A percentile compares a stretch with the other conserved stretches of the same genome.
phyloP scores from a whole-genome alignment of 1,284 basidiomycete species.

The Tylopilus orsonianus region DNA sequence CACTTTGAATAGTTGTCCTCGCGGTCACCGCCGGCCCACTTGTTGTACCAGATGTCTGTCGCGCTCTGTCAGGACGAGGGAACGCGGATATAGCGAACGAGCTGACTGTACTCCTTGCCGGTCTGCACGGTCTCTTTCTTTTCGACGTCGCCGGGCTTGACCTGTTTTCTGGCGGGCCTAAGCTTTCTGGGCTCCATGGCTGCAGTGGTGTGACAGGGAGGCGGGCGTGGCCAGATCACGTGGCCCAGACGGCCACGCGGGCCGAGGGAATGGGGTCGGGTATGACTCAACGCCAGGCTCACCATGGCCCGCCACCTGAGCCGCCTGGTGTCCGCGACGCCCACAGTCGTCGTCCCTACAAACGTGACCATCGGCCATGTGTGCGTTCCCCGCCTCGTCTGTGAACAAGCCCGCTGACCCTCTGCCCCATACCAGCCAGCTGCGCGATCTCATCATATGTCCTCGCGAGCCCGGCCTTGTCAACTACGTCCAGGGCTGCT shows the following conservation, averaged over 20 bases:
- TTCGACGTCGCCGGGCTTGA: slow-evolving; percentile 85
- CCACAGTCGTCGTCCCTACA: slow-evolving; percentile 46
- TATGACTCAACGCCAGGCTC: slow-evolving; percentile 1
- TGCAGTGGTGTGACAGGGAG: slow-evolving; percentile 8
- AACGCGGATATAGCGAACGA: not conserved
- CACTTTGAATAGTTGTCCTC: slow-evolving; percentile 93
- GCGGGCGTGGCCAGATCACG: slow-evolving; percentile 18
- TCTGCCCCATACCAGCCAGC: slow-evolving; percentile 50
- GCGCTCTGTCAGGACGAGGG: slow-evolving; percentile 19
- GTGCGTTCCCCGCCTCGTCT: slow-evolving; percentile 43
- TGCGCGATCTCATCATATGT: slow-evolving; percentile 74
- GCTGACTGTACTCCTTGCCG: slow-evolving; percentile 91
- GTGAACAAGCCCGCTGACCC: slow-evolving; percentile 7
- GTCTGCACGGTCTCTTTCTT: slow-evolving; percentile 87
- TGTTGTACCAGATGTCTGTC: slow-evolving; percentile 98
- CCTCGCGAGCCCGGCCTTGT: slow-evolving; percentile 66
- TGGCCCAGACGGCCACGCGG: slow-evolving; percentile 11
- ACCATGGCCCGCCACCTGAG: slow-evolving; percentile 49
- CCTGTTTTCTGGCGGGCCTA: slow-evolving; percentile 86
- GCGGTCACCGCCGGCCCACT: slow-evolving; percentile 95
- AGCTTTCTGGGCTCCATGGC: slow-evolving; percentile 52
- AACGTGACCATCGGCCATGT: slow-evolving; percentile 67
- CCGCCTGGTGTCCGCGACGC: slow-evolving; percentile 45
- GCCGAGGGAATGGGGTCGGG: slow-evolving; percentile 14
- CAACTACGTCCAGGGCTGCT: slow-evolving; percentile 57